Evolutionary conservation across 495 filamentous ascomycete species (phyloP).

Genomic region (Hypomontagnella monticulosa): DNA sequence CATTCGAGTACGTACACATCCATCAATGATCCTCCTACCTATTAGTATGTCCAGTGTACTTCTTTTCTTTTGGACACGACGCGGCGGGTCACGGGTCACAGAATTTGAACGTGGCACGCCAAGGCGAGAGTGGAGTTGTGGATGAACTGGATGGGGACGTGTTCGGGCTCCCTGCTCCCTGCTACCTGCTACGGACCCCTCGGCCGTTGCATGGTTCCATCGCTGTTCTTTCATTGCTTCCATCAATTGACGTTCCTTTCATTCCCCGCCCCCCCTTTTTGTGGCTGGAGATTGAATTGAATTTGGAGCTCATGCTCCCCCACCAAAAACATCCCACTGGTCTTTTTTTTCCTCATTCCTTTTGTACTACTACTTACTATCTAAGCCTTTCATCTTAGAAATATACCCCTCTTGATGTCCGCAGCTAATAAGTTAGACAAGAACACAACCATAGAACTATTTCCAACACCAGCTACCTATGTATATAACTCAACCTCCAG

Average conservation of each 20-base stretch:
- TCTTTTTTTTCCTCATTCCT: neutral
- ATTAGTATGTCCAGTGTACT: too few species aligned
- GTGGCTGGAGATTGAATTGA: constrained; percentile 37
- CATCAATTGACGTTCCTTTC: constrained; percentile 17
- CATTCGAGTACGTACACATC: neutral
- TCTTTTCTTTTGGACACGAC: constrained; percentile 37
- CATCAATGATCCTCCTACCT: too few species aligned
- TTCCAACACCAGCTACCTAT: neutral
- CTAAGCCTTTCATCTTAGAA: constrained; percentile 5
- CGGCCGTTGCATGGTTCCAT: constrained; percentile 31
- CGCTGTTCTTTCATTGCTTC: constrained; percentile 38
- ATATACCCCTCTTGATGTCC: constrained; percentile 13
- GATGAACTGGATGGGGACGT: constrained; percentile 38
- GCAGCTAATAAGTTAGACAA: neutral
- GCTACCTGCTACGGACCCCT: constrained; percentile 30
- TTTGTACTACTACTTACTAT: neutral
- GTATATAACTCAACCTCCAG: neutral
- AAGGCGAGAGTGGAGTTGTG: constrained; percentile 36
- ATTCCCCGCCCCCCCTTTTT: constrained; percentile 38
- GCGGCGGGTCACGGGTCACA: constrained; percentile 39
- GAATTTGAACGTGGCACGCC: constrained; percentile 41
- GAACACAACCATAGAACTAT: neutral
- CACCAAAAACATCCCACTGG: constrained; percentile 34
- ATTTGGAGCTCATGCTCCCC: constrained; percentile 26
- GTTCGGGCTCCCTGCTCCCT: constrained; percentile 32